Evolutionary conservation across 139 green algal species (phyloP), one percentile per base, ranked within the genome.

Genomic region (Tetradesmus lagerheimii): DNA sequence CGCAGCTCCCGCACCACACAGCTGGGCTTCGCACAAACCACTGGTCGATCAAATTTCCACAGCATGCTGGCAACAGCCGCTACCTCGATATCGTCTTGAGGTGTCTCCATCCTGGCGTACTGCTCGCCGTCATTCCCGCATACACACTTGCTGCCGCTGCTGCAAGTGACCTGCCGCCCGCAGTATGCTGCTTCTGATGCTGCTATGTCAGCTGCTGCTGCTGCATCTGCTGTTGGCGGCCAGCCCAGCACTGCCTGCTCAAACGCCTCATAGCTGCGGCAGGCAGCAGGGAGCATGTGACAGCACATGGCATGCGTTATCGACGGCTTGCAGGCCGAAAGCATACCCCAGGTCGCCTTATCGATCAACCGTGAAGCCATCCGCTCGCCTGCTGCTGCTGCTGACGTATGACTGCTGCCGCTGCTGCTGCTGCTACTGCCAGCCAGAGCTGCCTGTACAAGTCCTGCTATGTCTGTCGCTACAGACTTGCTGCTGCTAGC

Each of bases 1-100:
- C 14, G 25, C 80, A 85, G 43, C 43, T 67, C 80, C 3, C 43
- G 80, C 27, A 29, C 34, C 41, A 66, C 80, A 85, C 80, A 85
- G 2, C 43, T 37, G 8, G 80, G n/a, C 18, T 5, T 37, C 4
- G 43, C 39, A 39, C 80, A 71, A 27, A 85, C 41, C 8, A 25
- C 71, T 27, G 71, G 31, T 11, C 29, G 31, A 41, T 41, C 31
- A 23, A 37, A 23, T 4, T 18, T 34, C 47, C 4, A 18, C 47
- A 62, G 34, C 3, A n/a, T n/a, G 62, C 25, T 75, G 66, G 4
- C 27, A 12, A 16, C 9, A 1, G 27, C 66, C 27, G 29, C 29
- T 11, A 15, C 25, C 20, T 29, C 25, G n/a, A n/a, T n/a, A n/a
- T n/a, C n/a, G n/a, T n/a, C n/a, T n/a, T n/a, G n/a, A n/a, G n/a